phyloP scores from a whole-genome alignment of 306 rosid genomes.

The Quercus berberidifolia region DNA sequence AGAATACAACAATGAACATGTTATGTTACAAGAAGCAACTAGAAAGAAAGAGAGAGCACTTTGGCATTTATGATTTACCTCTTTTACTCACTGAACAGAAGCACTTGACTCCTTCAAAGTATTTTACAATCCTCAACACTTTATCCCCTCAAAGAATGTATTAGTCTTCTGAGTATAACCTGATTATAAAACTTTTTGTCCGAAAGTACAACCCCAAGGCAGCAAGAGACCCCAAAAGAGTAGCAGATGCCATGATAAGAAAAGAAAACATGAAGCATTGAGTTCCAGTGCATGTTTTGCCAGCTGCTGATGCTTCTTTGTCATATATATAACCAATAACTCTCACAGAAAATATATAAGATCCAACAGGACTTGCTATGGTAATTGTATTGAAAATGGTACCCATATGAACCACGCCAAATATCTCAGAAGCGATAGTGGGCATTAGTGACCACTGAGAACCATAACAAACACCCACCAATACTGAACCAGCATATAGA shows the following conservation, averaged over 20 bases:
- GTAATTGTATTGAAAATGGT: conserved; percentile 3
- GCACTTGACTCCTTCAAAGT: background rate
- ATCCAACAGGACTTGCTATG: background rate
- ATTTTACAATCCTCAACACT: background rate
- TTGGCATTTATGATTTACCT: background rate
- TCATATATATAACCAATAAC: conserved; percentile 21
- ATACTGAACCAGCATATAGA: background rate
- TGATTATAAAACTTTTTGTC: conserved; percentile 46
- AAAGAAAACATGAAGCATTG: conserved; percentile 54
- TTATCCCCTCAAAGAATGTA: conserved; percentile 9
- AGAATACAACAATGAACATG: background rate
- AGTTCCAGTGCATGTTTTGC: conserved; percentile 39
- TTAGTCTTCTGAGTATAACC: conserved; percentile 35
- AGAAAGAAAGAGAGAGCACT: background rate
- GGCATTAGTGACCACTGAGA: conserved; percentile 2
- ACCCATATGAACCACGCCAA: background rate
- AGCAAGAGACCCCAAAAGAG: conserved; percentile 44
- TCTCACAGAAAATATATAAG: conserved; percentile 1
- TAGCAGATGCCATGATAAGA: conserved; percentile 51
- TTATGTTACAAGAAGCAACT: background rate
- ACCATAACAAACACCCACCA: conserved; percentile 6
- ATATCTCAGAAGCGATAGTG: background rate
- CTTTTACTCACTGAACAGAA: no score
- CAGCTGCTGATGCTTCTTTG: conserved; percentile 23
- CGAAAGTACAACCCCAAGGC: conserved; percentile 51